Evolutionary conservation across 495 filamentous ascomycete species (phyloP).

Genomic region (Barbatosphaeria neglecta): DNA sequence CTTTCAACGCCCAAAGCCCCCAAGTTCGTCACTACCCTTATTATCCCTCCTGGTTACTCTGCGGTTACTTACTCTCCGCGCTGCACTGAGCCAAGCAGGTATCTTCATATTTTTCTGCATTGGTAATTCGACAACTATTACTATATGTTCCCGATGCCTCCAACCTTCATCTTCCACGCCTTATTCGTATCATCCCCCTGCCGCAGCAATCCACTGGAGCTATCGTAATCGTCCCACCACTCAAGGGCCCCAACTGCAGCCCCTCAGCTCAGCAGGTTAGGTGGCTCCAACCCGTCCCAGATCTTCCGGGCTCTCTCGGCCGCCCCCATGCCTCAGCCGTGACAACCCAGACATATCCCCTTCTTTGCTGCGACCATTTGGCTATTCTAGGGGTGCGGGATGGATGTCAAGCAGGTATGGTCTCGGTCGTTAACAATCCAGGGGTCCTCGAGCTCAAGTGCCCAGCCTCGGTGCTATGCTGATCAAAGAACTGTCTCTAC

Average conservation of each 20-base stretch:
- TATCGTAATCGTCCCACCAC: background rate
- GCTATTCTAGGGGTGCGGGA: background rate
- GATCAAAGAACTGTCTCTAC: conserved; percentile 1
- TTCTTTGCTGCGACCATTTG: background rate
- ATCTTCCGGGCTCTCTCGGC: background rate
- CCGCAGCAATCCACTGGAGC: background rate
- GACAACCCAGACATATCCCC: background rate
- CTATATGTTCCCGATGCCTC: background rate
- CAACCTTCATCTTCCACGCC: background rate
- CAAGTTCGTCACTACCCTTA: no score
- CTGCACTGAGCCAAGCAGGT: no score
- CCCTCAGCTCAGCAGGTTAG: background rate
- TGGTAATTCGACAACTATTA: no score
- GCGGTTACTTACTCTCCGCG: no score
- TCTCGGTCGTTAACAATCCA: no score
- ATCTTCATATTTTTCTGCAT: no score
- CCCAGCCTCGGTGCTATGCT: background rate
- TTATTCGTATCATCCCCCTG: background rate
- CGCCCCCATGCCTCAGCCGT: conserved; percentile 2
- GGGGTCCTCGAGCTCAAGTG: no score
- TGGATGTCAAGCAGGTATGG: background rate
- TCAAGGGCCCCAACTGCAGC: background rate
- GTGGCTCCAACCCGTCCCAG: background rate
- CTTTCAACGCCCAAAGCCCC: no score
- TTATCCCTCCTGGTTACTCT: no score